Evolutionary conservation across 192 early-diverging fungal species (phyloP).

Genomic region (Umbelopsis ramanniana): DNA sequence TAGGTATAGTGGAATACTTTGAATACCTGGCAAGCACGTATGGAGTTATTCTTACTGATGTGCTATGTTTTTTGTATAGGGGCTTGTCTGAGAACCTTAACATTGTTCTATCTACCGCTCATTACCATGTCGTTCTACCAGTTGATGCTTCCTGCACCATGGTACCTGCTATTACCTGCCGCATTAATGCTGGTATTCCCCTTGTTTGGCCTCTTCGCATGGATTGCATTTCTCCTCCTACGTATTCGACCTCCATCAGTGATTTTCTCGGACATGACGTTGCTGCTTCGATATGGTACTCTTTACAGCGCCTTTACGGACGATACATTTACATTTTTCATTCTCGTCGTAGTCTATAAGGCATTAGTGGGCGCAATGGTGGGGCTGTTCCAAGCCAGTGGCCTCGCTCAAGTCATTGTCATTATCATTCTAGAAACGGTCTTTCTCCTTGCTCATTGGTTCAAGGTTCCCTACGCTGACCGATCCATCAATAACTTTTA

Average conservation of each 20-base stretch:
- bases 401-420: slow-evolving; percentile 49
- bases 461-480: slow-evolving; percentile 49
- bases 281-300: slow-evolving; percentile 48
- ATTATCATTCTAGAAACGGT: slow-evolving; percentile 42
- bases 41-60: background rate
- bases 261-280: slow-evolving; percentile 43
- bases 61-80: slow-evolving; percentile 31
- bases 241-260: slow-evolving; percentile 35
- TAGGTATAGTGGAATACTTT: background rate
- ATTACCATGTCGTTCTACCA: slow-evolving; percentile 51
- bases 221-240: slow-evolving; percentile 44
- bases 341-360: slow-evolving; percentile 37
- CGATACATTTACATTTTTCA: slow-evolving; percentile 44
- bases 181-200: slow-evolving; percentile 43
- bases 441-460: slow-evolving; percentile 42
- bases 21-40: no score
- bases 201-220: slow-evolving; percentile 31
- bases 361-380: slow-evolving; percentile 43
- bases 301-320: slow-evolving; percentile 54
- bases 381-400: slow-evolving; percentile 46
- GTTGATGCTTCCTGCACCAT: slow-evolving; percentile 43
- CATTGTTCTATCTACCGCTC: slow-evolving; percentile 46
- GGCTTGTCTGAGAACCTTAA: slow-evolving; percentile 42
- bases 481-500: slow-evolving; percentile 44
- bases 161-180: slow-evolving; percentile 35